Percentiles rank a stretch among this genome's conserved stretches.
Evolutionary conservation across 345 rosid genomes (phyloP).

Genomic region (Linum lewisii): DNA sequence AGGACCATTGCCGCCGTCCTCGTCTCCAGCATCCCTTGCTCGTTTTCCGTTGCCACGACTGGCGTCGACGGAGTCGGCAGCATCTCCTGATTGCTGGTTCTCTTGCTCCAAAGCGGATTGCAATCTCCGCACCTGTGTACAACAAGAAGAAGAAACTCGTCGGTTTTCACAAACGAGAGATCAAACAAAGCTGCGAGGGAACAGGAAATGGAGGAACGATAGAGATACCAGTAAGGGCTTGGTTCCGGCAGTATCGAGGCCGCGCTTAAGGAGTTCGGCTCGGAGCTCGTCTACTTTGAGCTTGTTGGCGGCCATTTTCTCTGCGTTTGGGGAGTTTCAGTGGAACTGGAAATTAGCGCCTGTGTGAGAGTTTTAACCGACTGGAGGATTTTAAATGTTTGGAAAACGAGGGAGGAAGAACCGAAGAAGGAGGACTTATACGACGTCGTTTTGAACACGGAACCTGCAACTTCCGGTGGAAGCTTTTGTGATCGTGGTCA

Average conservation of each 20-base stretch:
- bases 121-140: conserved; percentile 47
- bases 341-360: neutral
- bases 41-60: conserved; percentile 24
- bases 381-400: too few relatives aligned
- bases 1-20: conserved; percentile 12
- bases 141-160: neutral
- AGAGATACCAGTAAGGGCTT: conserved; percentile 43
- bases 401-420: neutral
- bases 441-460: neutral
- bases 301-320: conserved; percentile 36
- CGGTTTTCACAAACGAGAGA: neutral
- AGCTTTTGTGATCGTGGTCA: neutral
- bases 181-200: neutral
- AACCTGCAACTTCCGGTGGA: neutral
- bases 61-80: neutral
- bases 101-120: conserved; percentile 43
- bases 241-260: conserved; percentile 53
- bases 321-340: neutral
- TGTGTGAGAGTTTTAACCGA: neutral
- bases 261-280: conserved; percentile 51
- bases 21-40: conserved; percentile 32
- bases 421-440: neutral
- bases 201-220: neutral
- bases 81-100: conserved; percentile 14
- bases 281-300: conserved; percentile 67